Percentiles rank a stretch among this genome's conserved stretches.
Evolutionary conservation across 208 protist species (phyloP).

Genomic region (Leishmania martiniquensis): DNA sequence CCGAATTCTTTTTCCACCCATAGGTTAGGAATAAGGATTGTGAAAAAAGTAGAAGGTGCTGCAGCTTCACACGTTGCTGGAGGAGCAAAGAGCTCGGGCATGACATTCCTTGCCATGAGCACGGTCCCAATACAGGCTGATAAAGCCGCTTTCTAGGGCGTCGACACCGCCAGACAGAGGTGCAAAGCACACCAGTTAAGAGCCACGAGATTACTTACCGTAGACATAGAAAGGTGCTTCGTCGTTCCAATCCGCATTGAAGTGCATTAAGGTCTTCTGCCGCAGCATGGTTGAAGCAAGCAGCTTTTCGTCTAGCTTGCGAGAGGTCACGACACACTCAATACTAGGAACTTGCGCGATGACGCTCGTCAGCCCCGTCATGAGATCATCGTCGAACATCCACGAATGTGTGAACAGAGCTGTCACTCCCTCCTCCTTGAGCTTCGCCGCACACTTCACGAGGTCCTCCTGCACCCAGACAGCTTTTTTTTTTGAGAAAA

Average conservation of each 20-base stretch:
- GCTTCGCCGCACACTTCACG: slow-evolving; percentile 44
- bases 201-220: not conserved
- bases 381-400: slow-evolving; percentile 87
- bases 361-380: slow-evolving; percentile 63
- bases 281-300: slow-evolving; percentile 38
- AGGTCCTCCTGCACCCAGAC: slow-evolving; percentile 76
- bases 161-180: not conserved
- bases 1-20: too few species aligned
- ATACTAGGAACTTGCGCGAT: slow-evolving; percentile 59
- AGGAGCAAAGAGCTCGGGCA: not conserved
- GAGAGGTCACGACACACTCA: slow-evolving; percentile 77
- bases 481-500: slow-evolving; percentile 62
- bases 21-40: too few species aligned
- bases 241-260: slow-evolving; percentile 80
- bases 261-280: slow-evolving; percentile 51
- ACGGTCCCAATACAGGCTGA: not conserved
- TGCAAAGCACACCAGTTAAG: not conserved
- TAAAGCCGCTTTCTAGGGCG: not conserved
- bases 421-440: slow-evolving; percentile 66
- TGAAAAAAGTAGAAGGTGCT: too few species aligned
- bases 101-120: not conserved
- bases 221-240: slow-evolving; percentile 85
- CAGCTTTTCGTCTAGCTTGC: slow-evolving; percentile 58
- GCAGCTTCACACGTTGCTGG: too few species aligned
- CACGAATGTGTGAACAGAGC: slow-evolving; percentile 82